Base-by-base conservation (phyloP, 805 yeast species). In the Candida verbasci region DNA sequence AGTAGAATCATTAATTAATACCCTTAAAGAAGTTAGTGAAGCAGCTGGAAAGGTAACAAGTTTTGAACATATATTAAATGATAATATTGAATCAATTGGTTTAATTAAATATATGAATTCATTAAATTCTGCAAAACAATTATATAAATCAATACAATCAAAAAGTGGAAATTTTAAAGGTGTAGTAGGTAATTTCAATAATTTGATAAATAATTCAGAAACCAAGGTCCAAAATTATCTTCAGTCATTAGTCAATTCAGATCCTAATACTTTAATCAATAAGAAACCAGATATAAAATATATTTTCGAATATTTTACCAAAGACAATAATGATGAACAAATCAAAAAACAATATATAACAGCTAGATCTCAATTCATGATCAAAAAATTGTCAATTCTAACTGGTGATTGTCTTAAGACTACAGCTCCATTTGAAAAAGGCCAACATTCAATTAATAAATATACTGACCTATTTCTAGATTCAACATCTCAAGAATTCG, bases 101-200 rank as follows among this genome's bases (percentile, higher is more conserved):
- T 48, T 63, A 20, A 49, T 49, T 25, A 58, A 62, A 42, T 67
- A 52, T 50, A 48, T 62, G 37, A 52, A 49, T 32, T 46, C 60
- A 31, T 46, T 65, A 34, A 37, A 38, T 12, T 60, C 68, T 47
- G 62, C 80, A 37, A 68, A 68, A 46, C 62, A 56, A 38, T 56
- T 80, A 43, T 48, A 78, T 37, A 62, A 61, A 30, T 70, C 68
- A 43, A 59, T 76, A 59, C 52, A 48, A 52, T 59, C 38, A 43
- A 59, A 55, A 25, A 58, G 75, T 43, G 66, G 62, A 37, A 76
- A 74, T 38, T 86, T 84, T 50, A 75, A 73, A 38, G 93, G 94
- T 17, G 74, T 87, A 4, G 62, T 77, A 29, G 74, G 76, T 22
- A 80, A 78, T 49, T 64, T 85, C 25, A 74, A 73, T 18, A 70